Evolutionary conservation across 1,284 basidiomycete species (phyloP), one percentile per base, ranked within the genome.

Genomic region (Coriolopsis trogii): DNA sequence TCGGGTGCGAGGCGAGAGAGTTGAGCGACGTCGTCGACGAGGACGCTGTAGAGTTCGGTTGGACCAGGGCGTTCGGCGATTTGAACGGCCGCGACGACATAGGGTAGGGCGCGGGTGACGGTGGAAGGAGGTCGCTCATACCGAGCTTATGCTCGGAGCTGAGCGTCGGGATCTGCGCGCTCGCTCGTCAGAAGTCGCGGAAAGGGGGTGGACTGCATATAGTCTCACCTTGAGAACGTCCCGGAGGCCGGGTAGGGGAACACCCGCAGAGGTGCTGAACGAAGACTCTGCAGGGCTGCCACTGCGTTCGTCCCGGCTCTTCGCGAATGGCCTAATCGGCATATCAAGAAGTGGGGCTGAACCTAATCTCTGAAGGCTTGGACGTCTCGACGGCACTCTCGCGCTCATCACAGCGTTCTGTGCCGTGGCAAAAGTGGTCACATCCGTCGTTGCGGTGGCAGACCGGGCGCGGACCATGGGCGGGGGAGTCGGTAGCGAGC

Each of bases 221-320:
- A 87, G n/a, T n/a, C n/a, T n/a, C n/a, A n/a, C 87, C 79, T 89
- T 90, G 21, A 89, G 66, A 16, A 87, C 82, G 62, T 91, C 87
- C 60, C 84, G 88, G 36, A 89, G 68, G 4, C 83, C 85, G 12
- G 84, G 83, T 1, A 82, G 69, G 9, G 75, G 73, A 7, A 75
- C 51, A 9, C 54, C 59, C 3, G 61, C 57, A 51, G 65, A 69
- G 51, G 68, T 65, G 39, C 61, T 65, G 55, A 56, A 63, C 58
- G 46, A 75, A 16, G 66, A 71, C 52, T 72, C 76, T 29, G 70
- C 74, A 1, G 75, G 74, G 55, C 75, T 82, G 13, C 75, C 80
- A 46, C 75, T 81, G 44, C 79, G 69, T 43, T 74, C 74, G 52
- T 79, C 72, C 12, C 61, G 63, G 38, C 59, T 54, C 46, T 67